Conservation (phyloP, 768 basidiomycete species). For the Gloeopeniophorella convolvens region DNA sequence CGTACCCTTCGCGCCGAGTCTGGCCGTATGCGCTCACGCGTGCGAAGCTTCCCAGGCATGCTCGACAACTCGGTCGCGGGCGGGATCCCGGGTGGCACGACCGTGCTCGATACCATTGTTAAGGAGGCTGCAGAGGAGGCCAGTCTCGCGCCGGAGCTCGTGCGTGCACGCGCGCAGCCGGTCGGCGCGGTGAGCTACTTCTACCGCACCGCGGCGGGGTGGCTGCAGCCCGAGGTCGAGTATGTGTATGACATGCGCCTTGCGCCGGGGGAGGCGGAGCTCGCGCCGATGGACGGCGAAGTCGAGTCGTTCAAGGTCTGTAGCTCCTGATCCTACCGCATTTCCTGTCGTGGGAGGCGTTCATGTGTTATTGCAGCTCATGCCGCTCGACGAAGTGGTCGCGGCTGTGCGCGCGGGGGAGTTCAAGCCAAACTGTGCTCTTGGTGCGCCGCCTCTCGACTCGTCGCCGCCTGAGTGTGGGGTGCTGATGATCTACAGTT, state of each 20-base stretch:
- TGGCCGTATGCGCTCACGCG: background rate
- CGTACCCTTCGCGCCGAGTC: constrained; percentile 25
- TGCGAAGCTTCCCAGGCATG: constrained; percentile 67
- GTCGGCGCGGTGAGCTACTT: constrained; percentile 80
- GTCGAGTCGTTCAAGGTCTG: constrained; percentile 88
- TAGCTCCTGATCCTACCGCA: background rate
- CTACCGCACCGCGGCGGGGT: constrained; percentile 59
- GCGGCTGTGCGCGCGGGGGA: constrained; percentile 56
- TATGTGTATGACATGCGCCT: constrained; percentile 80
- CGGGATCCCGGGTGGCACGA: constrained; percentile 79
- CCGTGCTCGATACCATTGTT: constrained; percentile 64
- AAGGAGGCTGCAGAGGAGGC: constrained; percentile 96
- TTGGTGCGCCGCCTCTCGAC: constrained; percentile 48
- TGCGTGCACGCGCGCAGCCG: constrained; percentile 49
- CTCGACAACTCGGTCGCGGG: constrained; percentile 92
- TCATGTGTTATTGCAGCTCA: constrained; percentile 40
- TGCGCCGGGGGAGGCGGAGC: constrained; percentile 50
- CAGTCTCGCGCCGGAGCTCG: constrained; percentile 61
- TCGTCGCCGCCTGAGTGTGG: background rate
- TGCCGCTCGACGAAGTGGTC: constrained; percentile 57
- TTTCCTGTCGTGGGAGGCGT: background rate
- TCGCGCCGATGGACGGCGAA: constrained; percentile 82
- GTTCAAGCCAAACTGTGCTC: constrained; percentile 92
- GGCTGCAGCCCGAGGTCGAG: constrained; percentile 87
- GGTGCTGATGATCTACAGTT: constrained; percentile 39